Base-by-base conservation (phyloP, 148 eudicot species). In the Salicornia ramosissima region DNA sequence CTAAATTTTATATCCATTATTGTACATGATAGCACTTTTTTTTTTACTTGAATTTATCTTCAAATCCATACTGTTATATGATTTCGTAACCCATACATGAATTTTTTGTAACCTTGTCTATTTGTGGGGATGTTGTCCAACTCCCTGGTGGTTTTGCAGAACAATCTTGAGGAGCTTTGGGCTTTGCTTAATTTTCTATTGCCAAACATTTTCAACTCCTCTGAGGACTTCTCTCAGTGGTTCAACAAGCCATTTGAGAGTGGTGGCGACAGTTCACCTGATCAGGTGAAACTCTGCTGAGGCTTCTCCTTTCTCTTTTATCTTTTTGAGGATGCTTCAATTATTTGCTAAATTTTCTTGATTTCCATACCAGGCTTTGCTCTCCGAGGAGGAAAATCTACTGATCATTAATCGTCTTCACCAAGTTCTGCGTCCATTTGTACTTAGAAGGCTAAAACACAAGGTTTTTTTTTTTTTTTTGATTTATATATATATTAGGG, bases 361-460 rank as follows among this genome's bases (percentile, higher is more conserved):
- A 72, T 68, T 29, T 67, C 51, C 49, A 70, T 47, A 42, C 53
- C 75, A 94, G 99, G 90, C 93, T 55, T 75, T 94, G 66, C 83
- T 94, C 31, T 94, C 99, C 10, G 99, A 94, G 82, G 99, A 94
- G 81, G 99, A 94, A 80, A 94, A 94, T 84, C 88, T 94, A 56
- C 81, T 94, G 79, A 88, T 94, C 78, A 94, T 94, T 55, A 94
- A 94, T 51, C 99, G 99, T 67, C 92, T 94, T 78, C 99, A 94
- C 79, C 99, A 94, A 90, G 99, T 94, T 84, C 83, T 94, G 73
- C 91, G 99, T n/a, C 99, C 99, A 69, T 94, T 94, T 86, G 99
- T 94, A 51, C 93, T 94, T 25, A 74, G 99, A 70, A 85, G 99
- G 78, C 87, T 94, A 70, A 94, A 94, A 73, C 99, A 94, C 83